phyloP scores from a whole-genome alignment of 352 stramenopile species.

The Phytophthora aleatoria region DNA sequence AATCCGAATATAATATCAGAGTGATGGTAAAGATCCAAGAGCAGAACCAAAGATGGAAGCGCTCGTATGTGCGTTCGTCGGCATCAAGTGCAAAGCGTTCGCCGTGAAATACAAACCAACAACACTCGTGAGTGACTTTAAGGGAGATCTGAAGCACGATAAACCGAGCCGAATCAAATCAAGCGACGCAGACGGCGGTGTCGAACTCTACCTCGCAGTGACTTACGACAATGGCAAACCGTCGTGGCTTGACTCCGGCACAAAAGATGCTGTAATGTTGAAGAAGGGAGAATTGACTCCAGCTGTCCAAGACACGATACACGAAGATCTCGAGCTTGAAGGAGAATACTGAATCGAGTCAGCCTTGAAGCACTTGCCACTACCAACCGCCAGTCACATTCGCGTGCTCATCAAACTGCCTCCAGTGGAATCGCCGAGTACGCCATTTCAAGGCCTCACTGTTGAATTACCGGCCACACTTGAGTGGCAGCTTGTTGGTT shows the following conservation, averaged over 20 bases:
- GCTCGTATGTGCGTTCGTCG: too few species aligned
- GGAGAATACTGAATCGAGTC: neutral
- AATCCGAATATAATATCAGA: conserved; percentile 7
- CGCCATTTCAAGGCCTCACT: neutral
- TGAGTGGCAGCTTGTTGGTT: neutral
- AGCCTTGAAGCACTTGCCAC: neutral
- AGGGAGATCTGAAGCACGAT: too few species aligned
- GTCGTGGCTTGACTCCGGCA: neutral
- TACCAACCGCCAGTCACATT: neutral
- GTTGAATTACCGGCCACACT: neutral
- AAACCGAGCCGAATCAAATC: too few species aligned
- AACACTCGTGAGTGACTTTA: too few species aligned
- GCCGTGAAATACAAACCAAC: too few species aligned
- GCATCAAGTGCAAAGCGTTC: too few species aligned
- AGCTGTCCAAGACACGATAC: neutral
- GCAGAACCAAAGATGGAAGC: too few species aligned
- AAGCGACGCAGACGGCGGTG: neutral
- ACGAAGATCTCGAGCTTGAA: neutral
- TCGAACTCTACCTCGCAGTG: neutral
- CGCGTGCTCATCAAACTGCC: neutral
- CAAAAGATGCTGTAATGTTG: neutral
- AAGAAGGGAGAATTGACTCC: neutral
- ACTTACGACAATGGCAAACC: neutral
- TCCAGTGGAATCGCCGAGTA: neutral
- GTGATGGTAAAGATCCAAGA: conserved; percentile 14